A percentile compares a stretch with the other conserved stretches of the same genome.
Conservation (phyloP, 1,139 yeast genomes). For the Hyphopichia khmerensis region DNA sequence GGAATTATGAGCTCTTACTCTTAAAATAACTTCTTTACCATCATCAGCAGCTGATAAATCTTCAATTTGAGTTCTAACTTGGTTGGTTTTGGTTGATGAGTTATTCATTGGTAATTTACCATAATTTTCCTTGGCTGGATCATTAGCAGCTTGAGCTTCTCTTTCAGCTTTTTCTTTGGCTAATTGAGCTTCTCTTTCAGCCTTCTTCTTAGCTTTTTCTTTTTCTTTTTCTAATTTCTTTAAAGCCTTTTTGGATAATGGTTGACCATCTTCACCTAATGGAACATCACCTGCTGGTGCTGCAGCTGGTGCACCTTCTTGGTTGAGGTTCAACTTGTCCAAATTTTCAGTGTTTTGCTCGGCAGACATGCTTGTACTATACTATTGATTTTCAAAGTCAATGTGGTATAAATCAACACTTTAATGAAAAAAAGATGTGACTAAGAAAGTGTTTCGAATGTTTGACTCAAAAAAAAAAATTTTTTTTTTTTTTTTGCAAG, state of each 20-base stretch:
- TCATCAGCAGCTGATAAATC: slow-evolving; percentile 64
- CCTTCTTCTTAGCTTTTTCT: slow-evolving; percentile 90
- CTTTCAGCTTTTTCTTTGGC: slow-evolving; percentile 86
- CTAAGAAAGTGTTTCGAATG: too few relatives aligned
- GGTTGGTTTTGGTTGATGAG: slow-evolving; percentile 64
- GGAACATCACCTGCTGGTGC: slow-evolving; percentile 30
- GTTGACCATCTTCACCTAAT: slow-evolving; percentile 85
- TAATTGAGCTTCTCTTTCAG: slow-evolving; percentile 85
- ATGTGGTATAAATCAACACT: too few relatives aligned
- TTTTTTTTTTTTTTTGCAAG: not conserved
- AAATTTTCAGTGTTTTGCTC: slow-evolving; percentile 32
- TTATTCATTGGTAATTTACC: slow-evolving; percentile 89
- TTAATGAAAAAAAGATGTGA: too few relatives aligned
- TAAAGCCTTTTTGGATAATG: slow-evolving; percentile 90
- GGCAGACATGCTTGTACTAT: slow-evolving; percentile 20
- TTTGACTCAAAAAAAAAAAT: not conserved
- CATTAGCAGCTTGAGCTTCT: slow-evolving; percentile 67
- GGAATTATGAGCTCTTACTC: slow-evolving; percentile 92
- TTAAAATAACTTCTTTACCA: slow-evolving; percentile 76
- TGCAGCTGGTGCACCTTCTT: slow-evolving; percentile 15
- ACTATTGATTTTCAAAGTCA: too few relatives aligned
- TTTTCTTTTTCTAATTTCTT: slow-evolving; percentile 92
- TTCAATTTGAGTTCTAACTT: slow-evolving; percentile 54
- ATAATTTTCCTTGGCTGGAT: slow-evolving; percentile 83
- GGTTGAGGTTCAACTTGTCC: slow-evolving; percentile 31